Conservation (phyloP, 352 stramenopile genomes). For the Blastocystis sp. region DNA sequence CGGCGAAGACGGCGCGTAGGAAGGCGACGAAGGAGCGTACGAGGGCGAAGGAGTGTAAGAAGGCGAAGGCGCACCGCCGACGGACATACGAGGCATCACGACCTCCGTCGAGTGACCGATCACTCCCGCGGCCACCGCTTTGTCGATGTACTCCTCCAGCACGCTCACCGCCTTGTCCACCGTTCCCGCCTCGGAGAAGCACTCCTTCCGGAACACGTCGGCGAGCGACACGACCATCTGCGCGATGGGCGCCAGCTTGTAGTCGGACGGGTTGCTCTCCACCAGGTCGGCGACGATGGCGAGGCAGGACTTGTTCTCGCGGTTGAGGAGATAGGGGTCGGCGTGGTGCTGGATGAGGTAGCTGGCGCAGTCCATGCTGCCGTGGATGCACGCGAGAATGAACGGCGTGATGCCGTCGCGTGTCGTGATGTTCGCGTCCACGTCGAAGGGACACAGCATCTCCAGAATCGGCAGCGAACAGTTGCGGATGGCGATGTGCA, state of each 20-base stretch:
- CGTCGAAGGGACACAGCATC: constrained; percentile 25
- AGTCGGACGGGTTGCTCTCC: not conserved
- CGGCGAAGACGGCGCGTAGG: not conserved
- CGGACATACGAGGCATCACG: not conserved
- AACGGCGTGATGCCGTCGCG: constrained; percentile 46
- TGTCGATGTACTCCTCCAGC: constrained; percentile 2
- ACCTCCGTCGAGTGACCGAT: not conserved
- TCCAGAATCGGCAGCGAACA: not conserved
- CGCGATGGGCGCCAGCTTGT: not conserved
- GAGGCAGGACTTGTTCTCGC: not conserved
- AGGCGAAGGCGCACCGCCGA: not conserved
- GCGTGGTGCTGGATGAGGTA: constrained; percentile 48
- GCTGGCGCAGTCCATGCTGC: not conserved
- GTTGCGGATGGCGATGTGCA: constrained; percentile 62
- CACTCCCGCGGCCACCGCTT: not conserved
- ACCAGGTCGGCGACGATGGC: constrained; percentile 2
- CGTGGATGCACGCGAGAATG: constrained; percentile 15
- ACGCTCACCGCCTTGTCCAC: not conserved
- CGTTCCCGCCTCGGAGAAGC: not conserved
- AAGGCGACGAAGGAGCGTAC: not conserved
- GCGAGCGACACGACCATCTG: not conserved
- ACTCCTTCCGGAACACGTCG: not conserved
- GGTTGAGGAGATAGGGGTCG: constrained; percentile 54
- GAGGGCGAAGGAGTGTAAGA: constrained; percentile 3
- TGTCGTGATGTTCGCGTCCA: constrained; percentile 53